phyloP scores from a whole-genome alignment of 257 asterid genomes.

The Capsicum baccatum region DNA sequence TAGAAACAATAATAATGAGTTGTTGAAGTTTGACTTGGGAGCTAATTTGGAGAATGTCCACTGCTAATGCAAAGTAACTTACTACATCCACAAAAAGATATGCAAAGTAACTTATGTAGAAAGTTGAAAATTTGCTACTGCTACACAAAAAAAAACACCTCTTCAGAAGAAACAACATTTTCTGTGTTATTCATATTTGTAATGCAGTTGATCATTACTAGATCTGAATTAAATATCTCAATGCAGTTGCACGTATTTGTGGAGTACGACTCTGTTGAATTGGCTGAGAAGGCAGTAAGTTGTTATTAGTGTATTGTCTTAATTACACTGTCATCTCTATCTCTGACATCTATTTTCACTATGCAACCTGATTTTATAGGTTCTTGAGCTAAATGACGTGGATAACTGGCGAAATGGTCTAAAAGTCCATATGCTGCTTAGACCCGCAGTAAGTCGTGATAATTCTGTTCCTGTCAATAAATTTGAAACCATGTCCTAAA shows the following conservation, averaged over 20 bases:
- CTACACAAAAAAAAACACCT: neutral
- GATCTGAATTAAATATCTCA: conserved; percentile 31
- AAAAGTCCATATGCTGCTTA: conserved; percentile 73
- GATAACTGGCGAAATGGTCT: conserved; percentile 89
- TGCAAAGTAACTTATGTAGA: conserved; percentile 8
- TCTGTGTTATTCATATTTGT: conserved; percentile 17
- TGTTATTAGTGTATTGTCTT: neutral
- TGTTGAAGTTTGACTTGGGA: conserved; percentile 12
- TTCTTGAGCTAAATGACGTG: conserved; percentile 70
- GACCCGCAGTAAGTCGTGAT: conserved; percentile 54
- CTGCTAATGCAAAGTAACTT: conserved; percentile 5
- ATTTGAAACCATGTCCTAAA: conserved; percentile 24
- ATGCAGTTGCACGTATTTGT: conserved; percentile 89
- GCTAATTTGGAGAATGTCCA: neutral
- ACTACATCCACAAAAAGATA: conserved; percentile 18
- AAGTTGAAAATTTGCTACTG: neutral
- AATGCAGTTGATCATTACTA: conserved; percentile 9
- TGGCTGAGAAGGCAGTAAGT: conserved; percentile 85
- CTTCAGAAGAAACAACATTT: conserved; percentile 16
- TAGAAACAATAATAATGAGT: neutral
- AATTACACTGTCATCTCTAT: neutral
- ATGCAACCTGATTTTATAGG: conserved; percentile 47
- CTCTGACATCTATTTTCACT: conserved; percentile 28
- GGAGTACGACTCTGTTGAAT: conserved; percentile 82
- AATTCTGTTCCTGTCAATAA: conserved; percentile 16